Evolutionary conservation across 768 basidiomycete genomes (phyloP).

Genomic region (Boletus bicolor): DNA sequence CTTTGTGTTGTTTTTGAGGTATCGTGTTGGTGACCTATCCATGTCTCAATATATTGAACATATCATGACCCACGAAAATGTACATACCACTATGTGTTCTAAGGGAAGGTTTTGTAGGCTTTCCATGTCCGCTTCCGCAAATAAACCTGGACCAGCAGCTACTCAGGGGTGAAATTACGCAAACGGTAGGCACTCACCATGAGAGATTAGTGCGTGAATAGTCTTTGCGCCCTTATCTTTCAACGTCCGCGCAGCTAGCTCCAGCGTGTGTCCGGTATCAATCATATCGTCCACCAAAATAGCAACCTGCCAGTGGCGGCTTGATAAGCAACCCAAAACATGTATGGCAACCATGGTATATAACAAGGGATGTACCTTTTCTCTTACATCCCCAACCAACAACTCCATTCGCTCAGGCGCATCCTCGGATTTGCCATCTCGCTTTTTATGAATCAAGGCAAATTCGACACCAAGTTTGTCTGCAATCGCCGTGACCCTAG

Average conservation of each 20-base stretch:
- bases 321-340: slow-evolving; percentile 9
- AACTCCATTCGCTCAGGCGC: slow-evolving; percentile 86
- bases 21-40: slow-evolving; percentile 90
- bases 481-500: slow-evolving; percentile 88
- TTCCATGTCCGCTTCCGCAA: slow-evolving; percentile 73
- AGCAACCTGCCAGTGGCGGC: slow-evolving; percentile 53
- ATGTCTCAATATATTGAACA: slow-evolving; percentile 4
- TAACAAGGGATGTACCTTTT: slow-evolving; percentile 53
- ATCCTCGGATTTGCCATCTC: slow-evolving; percentile 61
- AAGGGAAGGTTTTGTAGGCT: slow-evolving; percentile 70
- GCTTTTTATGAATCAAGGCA: slow-evolving; percentile 90
- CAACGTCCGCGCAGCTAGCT: slow-evolving; percentile 80
- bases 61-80: background rate
- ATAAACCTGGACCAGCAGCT: slow-evolving; percentile 50
- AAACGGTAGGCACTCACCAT: slow-evolving; percentile 52
- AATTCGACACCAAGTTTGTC: slow-evolving; percentile 96
- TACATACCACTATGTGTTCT: slow-evolving; percentile 77
- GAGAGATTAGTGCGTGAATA: slow-evolving; percentile 87
- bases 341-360: background rate
- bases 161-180: slow-evolving; percentile 6
- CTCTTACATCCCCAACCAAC: slow-evolving; percentile 89
- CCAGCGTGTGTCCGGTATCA: slow-evolving; percentile 89
- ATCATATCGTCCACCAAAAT: slow-evolving; percentile 99
- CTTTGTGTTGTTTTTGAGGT: slow-evolving; percentile 72
- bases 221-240: slow-evolving; percentile 85